These are phyloP conservation scores for Diaporthe sp. DNA, from an alignment of 2,329 filamentous ascomycete species.

Conservation along the genomic window DNA sequence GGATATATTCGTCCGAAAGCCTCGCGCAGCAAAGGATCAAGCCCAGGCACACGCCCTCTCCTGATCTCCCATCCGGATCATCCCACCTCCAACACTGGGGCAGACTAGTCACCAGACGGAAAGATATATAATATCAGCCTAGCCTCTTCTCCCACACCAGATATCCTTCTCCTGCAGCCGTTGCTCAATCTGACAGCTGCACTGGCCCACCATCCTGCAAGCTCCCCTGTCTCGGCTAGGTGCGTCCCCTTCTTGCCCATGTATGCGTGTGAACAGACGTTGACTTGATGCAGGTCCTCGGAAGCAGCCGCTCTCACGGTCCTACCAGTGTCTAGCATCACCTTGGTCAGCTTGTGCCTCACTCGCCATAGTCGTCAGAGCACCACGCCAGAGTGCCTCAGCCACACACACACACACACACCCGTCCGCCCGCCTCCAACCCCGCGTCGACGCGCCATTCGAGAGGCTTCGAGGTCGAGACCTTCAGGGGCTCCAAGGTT, in stretches of 20 bases:
- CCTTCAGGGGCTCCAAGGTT: slow-evolving; percentile 9
- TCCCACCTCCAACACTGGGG: slow-evolving; percentile 25
- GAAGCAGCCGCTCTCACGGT: slow-evolving; percentile 1
- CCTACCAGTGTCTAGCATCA: slow-evolving; percentile 6
- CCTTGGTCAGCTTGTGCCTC: neutral
- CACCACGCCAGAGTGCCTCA: neutral
- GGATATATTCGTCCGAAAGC: slow-evolving; percentile 20
- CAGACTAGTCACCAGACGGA: slow-evolving; percentile 35
- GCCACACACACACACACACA: neutral
- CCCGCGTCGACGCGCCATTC: slow-evolving; percentile 7
- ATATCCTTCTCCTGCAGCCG: slow-evolving; percentile 1
- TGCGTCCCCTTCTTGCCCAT: slow-evolving; percentile 3
- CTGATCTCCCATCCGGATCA: slow-evolving; percentile 35
- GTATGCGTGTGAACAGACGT: neutral
- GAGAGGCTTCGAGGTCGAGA: slow-evolving; percentile 16
- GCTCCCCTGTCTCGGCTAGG: slow-evolving; percentile 32
- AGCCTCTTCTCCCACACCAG: slow-evolving; percentile 25
- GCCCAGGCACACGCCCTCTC: slow-evolving; percentile 26
- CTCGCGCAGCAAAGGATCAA: slow-evolving; percentile 9
- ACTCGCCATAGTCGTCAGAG: neutral
- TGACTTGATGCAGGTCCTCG: slow-evolving; percentile 7
- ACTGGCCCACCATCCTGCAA: slow-evolving; percentile 30
- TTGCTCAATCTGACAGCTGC: slow-evolving; percentile 33
- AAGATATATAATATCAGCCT: slow-evolving; percentile 40
- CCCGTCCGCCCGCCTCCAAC: neutral